Conservation (phyloP, 1,284 basidiomycete genomes). For the Cystobasidium sp. region DNA sequence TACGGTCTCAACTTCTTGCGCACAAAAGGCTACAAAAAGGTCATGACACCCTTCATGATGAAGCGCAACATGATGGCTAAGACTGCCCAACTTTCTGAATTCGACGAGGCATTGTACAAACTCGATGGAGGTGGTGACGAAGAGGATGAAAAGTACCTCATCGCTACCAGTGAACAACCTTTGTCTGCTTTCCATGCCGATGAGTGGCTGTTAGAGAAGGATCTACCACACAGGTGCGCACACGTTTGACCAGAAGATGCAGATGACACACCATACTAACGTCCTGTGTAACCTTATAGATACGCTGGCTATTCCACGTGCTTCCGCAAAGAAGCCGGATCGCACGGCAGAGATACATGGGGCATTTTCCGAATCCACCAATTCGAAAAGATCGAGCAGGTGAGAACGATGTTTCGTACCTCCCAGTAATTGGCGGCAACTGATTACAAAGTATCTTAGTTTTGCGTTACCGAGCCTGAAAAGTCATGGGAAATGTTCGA, state of each 20-base stretch:
- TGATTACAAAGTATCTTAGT: conserved; percentile 62
- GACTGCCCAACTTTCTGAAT: conserved; percentile 96
- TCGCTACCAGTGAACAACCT: conserved; percentile 97
- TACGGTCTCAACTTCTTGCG: conserved; percentile 94
- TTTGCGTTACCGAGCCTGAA: conserved; percentile 90
- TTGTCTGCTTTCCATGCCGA: conserved; percentile 94
- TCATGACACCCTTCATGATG: conserved; percentile 98
- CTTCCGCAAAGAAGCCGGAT: conserved; percentile 98
- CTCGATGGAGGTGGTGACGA: neutral
- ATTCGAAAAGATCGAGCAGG: conserved; percentile 95
- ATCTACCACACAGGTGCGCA: conserved; percentile 84
- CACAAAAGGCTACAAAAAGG: conserved; percentile 82
- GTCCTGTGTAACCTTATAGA: conserved; percentile 63
- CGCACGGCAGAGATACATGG: conserved; percentile 97
- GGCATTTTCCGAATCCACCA: conserved; percentile 99
- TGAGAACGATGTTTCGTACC: conserved; percentile 48
- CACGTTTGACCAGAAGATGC: neutral
- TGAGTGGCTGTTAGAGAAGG: conserved; percentile 95
- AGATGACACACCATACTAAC: neutral
- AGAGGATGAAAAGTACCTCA: conserved; percentile 97
- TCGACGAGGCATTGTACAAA: conserved; percentile 98
- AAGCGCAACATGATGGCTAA: conserved; percentile 96
- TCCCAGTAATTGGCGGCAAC: neutral
- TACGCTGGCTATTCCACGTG: conserved; percentile 81
- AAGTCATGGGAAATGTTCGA: conserved; percentile 95